phyloP scores from a whole-genome alignment of 179 eudicot species.

The Kewa caespitosa region DNA sequence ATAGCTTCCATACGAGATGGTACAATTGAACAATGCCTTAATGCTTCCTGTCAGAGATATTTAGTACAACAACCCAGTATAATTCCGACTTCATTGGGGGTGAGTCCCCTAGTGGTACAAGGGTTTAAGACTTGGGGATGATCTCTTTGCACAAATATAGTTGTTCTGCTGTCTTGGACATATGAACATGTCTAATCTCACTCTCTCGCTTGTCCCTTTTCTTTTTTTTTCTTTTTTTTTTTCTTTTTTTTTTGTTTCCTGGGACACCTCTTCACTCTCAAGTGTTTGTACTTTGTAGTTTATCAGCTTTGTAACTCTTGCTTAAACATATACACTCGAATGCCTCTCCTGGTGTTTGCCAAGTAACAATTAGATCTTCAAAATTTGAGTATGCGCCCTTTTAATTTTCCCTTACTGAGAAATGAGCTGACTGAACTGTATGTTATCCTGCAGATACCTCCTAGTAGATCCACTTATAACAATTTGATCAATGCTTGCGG shows the following conservation, averaged over 20 bases:
- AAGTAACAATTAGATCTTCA: background rate
- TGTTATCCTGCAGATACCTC: slow-evolving; percentile 69
- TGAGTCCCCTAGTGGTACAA: no score
- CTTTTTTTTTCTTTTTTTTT: no score
- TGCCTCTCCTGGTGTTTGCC: background rate
- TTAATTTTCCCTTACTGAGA: background rate
- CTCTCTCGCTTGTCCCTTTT: no score
- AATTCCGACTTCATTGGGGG: no score
- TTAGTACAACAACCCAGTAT: no score
- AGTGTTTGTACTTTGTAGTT: no score
- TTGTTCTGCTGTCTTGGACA: background rate
- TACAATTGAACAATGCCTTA: background rate
- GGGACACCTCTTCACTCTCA: no score
- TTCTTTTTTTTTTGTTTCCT: no score
- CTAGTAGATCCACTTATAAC: slow-evolving; percentile 86
- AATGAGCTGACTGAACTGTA: slow-evolving; percentile 5
- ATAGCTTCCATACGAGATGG: background rate
- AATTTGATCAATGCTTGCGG: slow-evolving; percentile 97
- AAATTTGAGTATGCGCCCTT: background rate
- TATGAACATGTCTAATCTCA: slow-evolving; percentile 7
- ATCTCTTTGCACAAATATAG: background rate
- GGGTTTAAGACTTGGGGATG: background rate
- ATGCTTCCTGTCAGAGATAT: background rate
- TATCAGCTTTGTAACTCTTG: background rate
- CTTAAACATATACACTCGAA: slow-evolving; percentile 1